Conservation (phyloP, 2,329 filamentous ascomycete genomes). For the Alternaria atra region DNA sequence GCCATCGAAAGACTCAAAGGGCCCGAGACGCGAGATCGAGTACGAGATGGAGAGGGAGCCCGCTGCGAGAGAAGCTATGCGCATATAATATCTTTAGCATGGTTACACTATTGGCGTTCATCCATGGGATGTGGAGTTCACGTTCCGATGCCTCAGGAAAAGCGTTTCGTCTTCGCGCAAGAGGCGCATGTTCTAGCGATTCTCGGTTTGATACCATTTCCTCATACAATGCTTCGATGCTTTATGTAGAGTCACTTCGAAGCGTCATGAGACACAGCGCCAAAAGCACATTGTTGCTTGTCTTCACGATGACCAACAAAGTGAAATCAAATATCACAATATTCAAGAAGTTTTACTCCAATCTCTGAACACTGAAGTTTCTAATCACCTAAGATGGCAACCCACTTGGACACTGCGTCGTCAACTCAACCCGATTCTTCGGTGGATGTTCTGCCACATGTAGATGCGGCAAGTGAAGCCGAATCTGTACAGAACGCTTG, state of each 20-base stretch:
- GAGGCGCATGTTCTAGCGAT: background rate
- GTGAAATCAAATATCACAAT: background rate
- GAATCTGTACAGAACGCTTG: conserved; percentile 1
- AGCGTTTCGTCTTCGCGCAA: conserved; percentile 1
- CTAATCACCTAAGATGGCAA: background rate
- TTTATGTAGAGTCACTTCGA: background rate
- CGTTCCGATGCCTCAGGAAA: conserved; percentile 2
- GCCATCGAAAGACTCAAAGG: conserved; percentile 54
- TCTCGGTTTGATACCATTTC: background rate
- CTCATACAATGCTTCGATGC: background rate
- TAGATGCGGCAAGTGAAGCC: background rate
- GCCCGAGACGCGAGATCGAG: conserved; percentile 77
- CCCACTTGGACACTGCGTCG: background rate
- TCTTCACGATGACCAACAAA: conserved; percentile 2
- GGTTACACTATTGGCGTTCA: conserved; percentile 25
- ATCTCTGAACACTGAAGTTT: background rate
- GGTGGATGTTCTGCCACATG: background rate
- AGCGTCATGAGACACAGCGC: background rate
- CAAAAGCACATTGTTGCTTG: background rate
- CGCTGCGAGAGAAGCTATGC: conserved; percentile 49
- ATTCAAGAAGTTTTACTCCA: background rate
- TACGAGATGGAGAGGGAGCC: conserved; percentile 75
- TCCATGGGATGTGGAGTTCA: conserved; percentile 18
- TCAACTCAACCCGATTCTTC: background rate
- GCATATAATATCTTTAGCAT: conserved; percentile 37